Evolutionary conservation across 345 rosid genomes (phyloP), one percentile per base, ranked within the genome.

Genomic region (Eucalyptus victrix): DNA sequence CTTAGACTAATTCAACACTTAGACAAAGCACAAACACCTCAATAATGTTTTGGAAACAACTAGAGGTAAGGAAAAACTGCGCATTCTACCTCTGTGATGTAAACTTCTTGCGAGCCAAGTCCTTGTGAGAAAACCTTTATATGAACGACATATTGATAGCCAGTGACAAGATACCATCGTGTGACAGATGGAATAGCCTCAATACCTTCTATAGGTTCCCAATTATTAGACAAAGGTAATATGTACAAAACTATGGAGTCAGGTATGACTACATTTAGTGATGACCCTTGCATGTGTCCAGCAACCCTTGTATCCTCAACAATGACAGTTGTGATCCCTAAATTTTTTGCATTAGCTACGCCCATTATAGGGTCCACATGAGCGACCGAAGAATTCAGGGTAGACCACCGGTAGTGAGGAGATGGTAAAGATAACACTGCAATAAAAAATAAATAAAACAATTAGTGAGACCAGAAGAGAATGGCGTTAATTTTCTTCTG

Each of bases 221-320:
- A 96, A 92, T 95, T 91, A 69, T 56, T 87, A 32, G 96, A 95
- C 90, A 96, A 92, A 28, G 96, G 95, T 87, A 90, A 92, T 54
- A 95, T 85, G 93, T 93, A 95, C 91, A 97, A 87, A 89, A 88
- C 80, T 85, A 96, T 87, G 72, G 94, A 90, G 90, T 96, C 97
- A 54, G 99, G 99, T 89, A 93, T 62, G 90, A 95, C 99, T 92
- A 96, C 98, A 89, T 94, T 93, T 87, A 97, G 95, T 40, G 99
- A 94, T 87, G 99, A 97, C 87, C 93, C 90, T 92, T 97, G 99
- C 86, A 90, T 89, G 90, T 97, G 98, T n/a, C 97, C 98, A 93
- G 96, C 94, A 89, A 97, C 97, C 89, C 99, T 94, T 53, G 94
- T 97, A 93, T 97, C 99, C 94, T 96, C 95, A 86, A 96, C 96